Percentiles rank a stretch among this genome's conserved stretches.
These are phyloP conservation scores for Talaromyces wortmannii DNA, from an alignment of 495 filamentous ascomycete species.

Conservation along the genomic window DNA sequence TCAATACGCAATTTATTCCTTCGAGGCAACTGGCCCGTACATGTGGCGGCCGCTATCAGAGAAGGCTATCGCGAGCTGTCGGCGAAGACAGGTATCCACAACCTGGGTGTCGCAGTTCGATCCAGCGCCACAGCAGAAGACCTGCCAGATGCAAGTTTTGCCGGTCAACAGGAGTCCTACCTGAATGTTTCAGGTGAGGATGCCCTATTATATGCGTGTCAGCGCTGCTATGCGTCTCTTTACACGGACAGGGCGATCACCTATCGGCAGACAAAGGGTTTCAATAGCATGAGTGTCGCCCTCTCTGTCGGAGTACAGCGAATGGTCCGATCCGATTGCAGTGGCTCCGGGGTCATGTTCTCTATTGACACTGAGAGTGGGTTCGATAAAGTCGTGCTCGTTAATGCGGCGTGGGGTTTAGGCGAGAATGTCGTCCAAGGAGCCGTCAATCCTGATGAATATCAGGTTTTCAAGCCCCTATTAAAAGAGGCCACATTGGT, in stretches of 20 bases:
- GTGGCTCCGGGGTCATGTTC: constrained; percentile 30
- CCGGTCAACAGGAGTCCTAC: constrained; percentile 26
- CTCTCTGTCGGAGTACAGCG: constrained; percentile 27
- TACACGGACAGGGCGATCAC: constrained; percentile 28
- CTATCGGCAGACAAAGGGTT: constrained; percentile 26
- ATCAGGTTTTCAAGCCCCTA: constrained; percentile 28
- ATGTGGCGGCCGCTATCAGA: no score
- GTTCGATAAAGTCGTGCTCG: constrained; percentile 26
- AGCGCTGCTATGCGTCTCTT: constrained; percentile 25
- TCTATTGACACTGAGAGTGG: constrained; percentile 28
- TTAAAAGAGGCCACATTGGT: not conserved
- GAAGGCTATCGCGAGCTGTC: no score
- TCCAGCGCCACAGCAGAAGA: constrained; percentile 32
- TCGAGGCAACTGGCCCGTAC: no score
- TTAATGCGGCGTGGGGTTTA: constrained; percentile 30
- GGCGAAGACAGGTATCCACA: no score
- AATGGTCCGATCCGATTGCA: constrained; percentile 26
- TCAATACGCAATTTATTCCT: no score
- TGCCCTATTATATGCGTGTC: constrained; percentile 21
- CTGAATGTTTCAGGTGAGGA: no score
- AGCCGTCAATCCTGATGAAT: constrained; percentile 29
- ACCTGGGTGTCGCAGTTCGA: constrained; percentile 21
- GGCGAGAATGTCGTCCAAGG: constrained; percentile 31
- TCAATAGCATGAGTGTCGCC: constrained; percentile 22
- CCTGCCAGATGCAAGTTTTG: constrained; percentile 28